Base-by-base conservation (phyloP, 2,329 filamentous ascomycete genomes). In the Apiospora sp. region DNA sequence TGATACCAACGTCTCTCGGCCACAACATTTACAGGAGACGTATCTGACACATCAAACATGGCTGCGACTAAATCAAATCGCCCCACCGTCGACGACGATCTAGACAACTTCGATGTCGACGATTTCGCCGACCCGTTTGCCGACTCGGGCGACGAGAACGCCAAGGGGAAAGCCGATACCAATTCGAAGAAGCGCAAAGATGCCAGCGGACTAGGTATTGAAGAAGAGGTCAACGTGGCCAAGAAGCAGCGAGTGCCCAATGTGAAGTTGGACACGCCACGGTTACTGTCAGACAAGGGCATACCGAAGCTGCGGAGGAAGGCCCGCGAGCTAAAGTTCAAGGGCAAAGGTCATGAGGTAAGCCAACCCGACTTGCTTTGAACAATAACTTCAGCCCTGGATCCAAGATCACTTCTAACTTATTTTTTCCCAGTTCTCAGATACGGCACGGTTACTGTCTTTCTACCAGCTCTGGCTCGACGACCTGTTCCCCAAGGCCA, bases 401-500 rank as follows among this genome's bases (percentile, higher is more conserved):
- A 68, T 22, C 24, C 1, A 22, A 37, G 22, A 27, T 1, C n/a
- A 14, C 49, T 27, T 24, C 37, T 48, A 44, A 58, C 16, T 22
- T 24, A 27, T 76, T 46, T 76, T 46, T 16, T 7, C 13, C 1
- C 71, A 96, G 92, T 98, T 96, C 82, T 92, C 93, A 24, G 96
- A 99, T 80, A 90, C 95, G 14, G 89, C 92, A 0, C 90, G 92
- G 22, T 88, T 99, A 34, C 87, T 99, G 68, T 94, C 93, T 34
- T 94, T 97, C 80, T 99, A 98, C 80, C 96, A 98, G 81, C 83
- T 98, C 72, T 99, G 96, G 96, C 92, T 99, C 1, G 96, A 99
- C 82, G 95, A 98, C 79, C 87, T 99, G 16, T 99, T 95, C 79
- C 96, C 96, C 16, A 95, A 97, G 79, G 96, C 96, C 6, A 96